Base-by-base conservation (phyloP, 164 flowering plant species). In the Aristolochia californica region DNA sequence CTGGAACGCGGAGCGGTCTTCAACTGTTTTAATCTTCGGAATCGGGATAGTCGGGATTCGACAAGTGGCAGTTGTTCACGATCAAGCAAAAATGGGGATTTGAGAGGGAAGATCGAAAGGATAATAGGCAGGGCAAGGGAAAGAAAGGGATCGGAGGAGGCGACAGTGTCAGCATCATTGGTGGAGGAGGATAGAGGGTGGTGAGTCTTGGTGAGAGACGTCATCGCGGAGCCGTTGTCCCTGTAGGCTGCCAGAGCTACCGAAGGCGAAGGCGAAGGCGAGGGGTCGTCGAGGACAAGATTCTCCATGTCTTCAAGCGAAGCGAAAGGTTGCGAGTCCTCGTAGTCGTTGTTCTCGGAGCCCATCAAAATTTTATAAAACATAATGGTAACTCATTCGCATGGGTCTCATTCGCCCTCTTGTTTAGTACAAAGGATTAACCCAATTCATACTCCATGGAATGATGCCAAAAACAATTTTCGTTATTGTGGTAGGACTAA, bases 241-340 rank as follows among this genome's bases (percentile, higher is more conserved):
- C 74, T 60, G 53, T 45, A 62, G 56, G 65, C 22, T 5, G 45
- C 11, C 15, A 18, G 58, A 34, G 40, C 40, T 25, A 0, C 70
- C 66, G 18, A 28, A 15, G 44, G 17, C 16, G 43, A n/a, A n/a
- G n/a, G n/a, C n/a, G n/a, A 18, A 18, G 45, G 54, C 54, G 81
- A 86, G 68, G 11, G 15, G 50, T 84, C 95, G 68, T 78, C 75
- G 67, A 85, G 77, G 56, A 71, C 68, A 43, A 85, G 76, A 25
- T 43, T 72, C 34, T 86, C 91, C 91, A 85, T 81, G n/a, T 34
- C 40, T 3, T 34, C 40, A 1, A 9, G 40, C 40, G 40, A 34
- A 7, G 40, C 40, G 40, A 2, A 34, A 12, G 10, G 40, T 12
- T 34, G 50, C 20, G 50, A 1, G 18, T 13, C 50, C 50, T 34